Evolutionary conservation across 73 alveolate genomes (phyloP).

Genomic region (Paramecium biaurelia): DNA sequence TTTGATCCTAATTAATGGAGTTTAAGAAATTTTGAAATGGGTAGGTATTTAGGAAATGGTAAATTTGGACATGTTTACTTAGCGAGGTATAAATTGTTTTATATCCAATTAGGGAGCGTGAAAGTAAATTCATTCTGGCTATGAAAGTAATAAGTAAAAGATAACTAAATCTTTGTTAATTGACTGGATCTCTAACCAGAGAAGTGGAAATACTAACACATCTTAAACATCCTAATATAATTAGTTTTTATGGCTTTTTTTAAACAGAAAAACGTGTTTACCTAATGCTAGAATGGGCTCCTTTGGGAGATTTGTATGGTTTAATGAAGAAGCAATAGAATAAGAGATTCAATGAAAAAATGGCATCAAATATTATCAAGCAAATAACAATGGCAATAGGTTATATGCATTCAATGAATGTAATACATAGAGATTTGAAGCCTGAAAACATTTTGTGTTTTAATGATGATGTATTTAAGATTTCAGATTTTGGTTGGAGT

Average conservation of each 20-base stretch:
- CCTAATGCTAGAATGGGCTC: constrained; percentile 85
- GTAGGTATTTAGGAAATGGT: constrained; percentile 70
- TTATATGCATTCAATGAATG: constrained; percentile 75
- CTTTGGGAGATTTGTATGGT: constrained; percentile 81
- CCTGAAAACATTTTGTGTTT: constrained; percentile 79
- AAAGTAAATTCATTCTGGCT: constrained; percentile 79
- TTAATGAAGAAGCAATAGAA: constrained; percentile 54
- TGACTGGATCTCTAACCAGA: constrained; percentile 72
- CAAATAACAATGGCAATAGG: constrained; percentile 75
- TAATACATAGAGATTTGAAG: constrained; percentile 83
- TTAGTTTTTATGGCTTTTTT: constrained; percentile 81
- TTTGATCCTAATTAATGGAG: constrained; percentile 73
- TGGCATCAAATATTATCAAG: constrained; percentile 69
- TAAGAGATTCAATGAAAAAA: constrained; percentile 71
- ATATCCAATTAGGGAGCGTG: constrained; percentile 63
- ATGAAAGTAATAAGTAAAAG: constrained; percentile 78
- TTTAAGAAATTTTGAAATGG: constrained; percentile 65
- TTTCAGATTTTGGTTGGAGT: constrained; percentile 78
- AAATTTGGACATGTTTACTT: constrained; percentile 76
- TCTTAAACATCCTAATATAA: constrained; percentile 80
- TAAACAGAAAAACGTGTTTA: constrained; percentile 80
- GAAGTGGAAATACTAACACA: constrained; percentile 88
- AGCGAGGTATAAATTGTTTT: constrained; percentile 40
- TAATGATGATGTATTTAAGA: constrained; percentile 51
- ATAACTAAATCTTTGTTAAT: constrained; percentile 58